These are phyloP conservation scores for Phoma sp. DNA, from an alignment of 2,329 filamentous ascomycete species.

Conservation along the genomic window DNA sequence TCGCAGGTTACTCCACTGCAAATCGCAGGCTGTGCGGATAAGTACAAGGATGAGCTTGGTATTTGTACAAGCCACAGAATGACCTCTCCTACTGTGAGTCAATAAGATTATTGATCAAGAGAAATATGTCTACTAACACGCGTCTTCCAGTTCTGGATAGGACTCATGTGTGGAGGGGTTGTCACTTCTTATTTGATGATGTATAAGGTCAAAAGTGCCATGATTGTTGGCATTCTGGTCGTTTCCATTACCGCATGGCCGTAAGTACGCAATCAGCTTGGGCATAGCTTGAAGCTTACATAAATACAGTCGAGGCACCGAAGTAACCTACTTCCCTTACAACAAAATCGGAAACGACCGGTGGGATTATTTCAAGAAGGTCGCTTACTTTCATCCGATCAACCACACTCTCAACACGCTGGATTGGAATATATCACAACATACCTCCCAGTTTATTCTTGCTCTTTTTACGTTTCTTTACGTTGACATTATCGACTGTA, in stretches of 20 bases:
- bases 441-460: constrained; percentile 77
- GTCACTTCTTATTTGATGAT: constrained; percentile 81
- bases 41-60: constrained; percentile 58
- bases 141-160: constrained; percentile 73
- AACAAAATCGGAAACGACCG: constrained; percentile 68
- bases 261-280: constrained; percentile 27
- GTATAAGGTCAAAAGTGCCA: constrained; percentile 84
- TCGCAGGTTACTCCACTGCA: constrained; percentile 68
- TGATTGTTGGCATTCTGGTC: constrained; percentile 80
- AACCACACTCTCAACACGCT: constrained; percentile 71
- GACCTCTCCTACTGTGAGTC: constrained; percentile 69
- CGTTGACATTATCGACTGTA: constrained; percentile 87
- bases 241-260: constrained; percentile 91
- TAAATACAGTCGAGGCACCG: constrained; percentile 61
- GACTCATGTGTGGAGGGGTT: constrained; percentile 83
- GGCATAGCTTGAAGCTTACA: constrained; percentile 22
- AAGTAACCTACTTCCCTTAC: constrained; percentile 81
- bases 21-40: constrained; percentile 74
- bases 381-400: constrained; percentile 82
- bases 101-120: not conserved
- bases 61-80: constrained; percentile 75
- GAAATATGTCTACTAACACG: constrained; percentile 12
- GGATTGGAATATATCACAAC: constrained; percentile 72
- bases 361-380: constrained; percentile 86
- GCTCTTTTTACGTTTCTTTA: constrained; percentile 91